These are phyloP conservation scores for Leucosporidium creatinivorum DNA, from an alignment of 768 basidiomycete genomes.

Conservation along the genomic window DNA sequence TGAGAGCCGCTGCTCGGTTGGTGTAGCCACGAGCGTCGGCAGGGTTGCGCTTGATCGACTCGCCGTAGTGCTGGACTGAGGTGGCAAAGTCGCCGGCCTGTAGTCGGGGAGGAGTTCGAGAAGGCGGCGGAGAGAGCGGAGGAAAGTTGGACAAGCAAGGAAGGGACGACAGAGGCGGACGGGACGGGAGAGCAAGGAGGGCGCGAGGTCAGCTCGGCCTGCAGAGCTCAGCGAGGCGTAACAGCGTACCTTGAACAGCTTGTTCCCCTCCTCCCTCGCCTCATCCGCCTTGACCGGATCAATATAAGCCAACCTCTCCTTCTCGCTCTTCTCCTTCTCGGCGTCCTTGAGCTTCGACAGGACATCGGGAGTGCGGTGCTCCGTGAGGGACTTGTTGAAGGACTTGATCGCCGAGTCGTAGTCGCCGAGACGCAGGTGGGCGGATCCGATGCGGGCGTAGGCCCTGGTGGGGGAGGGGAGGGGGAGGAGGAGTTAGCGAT, in stretches of 20 bases:
- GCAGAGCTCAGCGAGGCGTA: neutral
- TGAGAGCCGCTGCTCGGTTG: slow-evolving; percentile 96
- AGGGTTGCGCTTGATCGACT: slow-evolving; percentile 94
- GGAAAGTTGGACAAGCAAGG: too few species aligned
- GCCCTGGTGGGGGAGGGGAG: slow-evolving; percentile 47
- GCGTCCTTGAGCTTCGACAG: slow-evolving; percentile 75
- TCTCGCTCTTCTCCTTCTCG: slow-evolving; percentile 70
- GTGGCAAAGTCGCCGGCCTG: slow-evolving; percentile 73
- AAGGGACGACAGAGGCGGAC: too few species aligned
- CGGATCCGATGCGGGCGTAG: slow-evolving; percentile 75
- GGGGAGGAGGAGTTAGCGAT: neutral
- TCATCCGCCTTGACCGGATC: slow-evolving; percentile 71
- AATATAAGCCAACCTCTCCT: slow-evolving; percentile 73
- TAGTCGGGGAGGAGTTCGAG: neutral
- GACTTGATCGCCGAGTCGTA: slow-evolving; percentile 71
- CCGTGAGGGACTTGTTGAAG: slow-evolving; percentile 86
- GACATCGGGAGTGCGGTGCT: slow-evolving; percentile 90
- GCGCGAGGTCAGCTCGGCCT: too few species aligned
- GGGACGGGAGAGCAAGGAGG: neutral
- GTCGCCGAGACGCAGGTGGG: slow-evolving; percentile 76
- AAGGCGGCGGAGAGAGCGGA: neutral
- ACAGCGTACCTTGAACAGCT: slow-evolving; percentile 63
- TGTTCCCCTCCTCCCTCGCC: slow-evolving; percentile 88
- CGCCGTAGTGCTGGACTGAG: slow-evolving; percentile 85
- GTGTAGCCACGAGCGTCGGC: slow-evolving; percentile 86